A percentile compares a stretch with the other conserved stretches of the same genome.
phyloP scores from a whole-genome alignment of 2,329 filamentous ascomycete genomes.

The Cercospora beticola region DNA sequence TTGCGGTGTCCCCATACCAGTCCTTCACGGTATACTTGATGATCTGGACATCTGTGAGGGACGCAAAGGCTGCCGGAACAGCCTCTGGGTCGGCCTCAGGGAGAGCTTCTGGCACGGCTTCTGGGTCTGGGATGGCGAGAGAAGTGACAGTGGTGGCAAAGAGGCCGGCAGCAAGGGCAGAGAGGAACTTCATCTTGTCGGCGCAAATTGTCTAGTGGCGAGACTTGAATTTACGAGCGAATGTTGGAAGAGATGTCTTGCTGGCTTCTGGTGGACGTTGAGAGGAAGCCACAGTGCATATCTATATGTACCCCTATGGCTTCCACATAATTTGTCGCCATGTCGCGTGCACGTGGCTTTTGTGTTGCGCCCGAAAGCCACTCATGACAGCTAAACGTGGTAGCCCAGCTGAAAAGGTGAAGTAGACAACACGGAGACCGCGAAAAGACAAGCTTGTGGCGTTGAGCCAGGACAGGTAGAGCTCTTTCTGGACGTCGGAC shows the following conservation, averaged over 20 bases:
- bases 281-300: not conserved
- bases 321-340: not conserved
- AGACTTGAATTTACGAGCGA: not conserved
- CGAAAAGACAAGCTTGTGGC: slow-evolving; percentile 2
- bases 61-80: not conserved
- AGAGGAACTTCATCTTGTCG: slow-evolving; percentile 14
- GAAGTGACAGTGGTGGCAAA: slow-evolving; percentile 10
- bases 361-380: not conserved
- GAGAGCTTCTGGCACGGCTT: not conserved
- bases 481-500: not conserved
- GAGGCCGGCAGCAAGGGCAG: slow-evolving; percentile 8
- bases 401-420: not conserved
- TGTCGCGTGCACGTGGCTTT: not conserved
- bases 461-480: not conserved
- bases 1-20: slow-evolving; percentile 11
- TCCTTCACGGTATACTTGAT: slow-evolving; percentile 11
- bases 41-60: slow-evolving; percentile 10
- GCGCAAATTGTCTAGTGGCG: not conserved
- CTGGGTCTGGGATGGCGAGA: slow-evolving; percentile 11
- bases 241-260: not conserved
- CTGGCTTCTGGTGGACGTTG: not conserved
- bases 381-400: not conserved
- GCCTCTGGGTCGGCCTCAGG: slow-evolving; percentile 12
- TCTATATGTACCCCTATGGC: not conserved
- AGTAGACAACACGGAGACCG: slow-evolving; percentile 6